These are phyloP conservation scores for Mycocalia duriaeana DNA, from an alignment of 1,284 basidiomycete species.

Conservation along the genomic window DNA sequence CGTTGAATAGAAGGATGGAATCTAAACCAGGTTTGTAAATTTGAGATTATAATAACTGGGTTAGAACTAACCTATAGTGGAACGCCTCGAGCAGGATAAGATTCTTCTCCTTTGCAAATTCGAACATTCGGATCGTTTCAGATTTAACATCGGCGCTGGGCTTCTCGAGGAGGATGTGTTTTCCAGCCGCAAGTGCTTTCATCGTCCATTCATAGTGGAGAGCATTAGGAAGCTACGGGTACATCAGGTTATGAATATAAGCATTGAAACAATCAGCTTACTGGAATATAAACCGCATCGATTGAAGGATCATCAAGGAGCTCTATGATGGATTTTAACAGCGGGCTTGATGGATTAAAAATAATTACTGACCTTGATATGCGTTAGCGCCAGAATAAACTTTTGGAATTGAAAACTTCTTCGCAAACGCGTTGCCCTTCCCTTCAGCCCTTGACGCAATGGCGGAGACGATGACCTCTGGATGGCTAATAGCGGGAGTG, in stretches of 20 bases:
- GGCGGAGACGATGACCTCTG: conserved; percentile 53
- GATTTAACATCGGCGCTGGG: no score
- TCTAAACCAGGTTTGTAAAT: no score
- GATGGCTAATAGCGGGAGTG: conserved; percentile 48
- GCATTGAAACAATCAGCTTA: conserved; percentile 23
- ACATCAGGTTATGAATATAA: not conserved
- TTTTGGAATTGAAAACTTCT: conserved; percentile 49
- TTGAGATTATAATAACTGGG: no score
- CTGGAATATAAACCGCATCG: conserved; percentile 62
- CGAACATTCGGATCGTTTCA: conserved; percentile 53
- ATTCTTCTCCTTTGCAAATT: conserved; percentile 45
- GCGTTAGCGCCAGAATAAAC: conserved; percentile 44
- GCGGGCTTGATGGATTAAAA: not conserved
- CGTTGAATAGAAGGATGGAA: no score
- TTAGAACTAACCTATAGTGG: conserved; percentile 44
- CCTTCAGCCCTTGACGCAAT: conserved; percentile 56
- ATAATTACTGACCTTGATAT: conserved; percentile 47
- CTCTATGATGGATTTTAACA: conserved; percentile 28
- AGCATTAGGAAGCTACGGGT: conserved; percentile 55
- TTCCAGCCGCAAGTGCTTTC: conserved; percentile 64
- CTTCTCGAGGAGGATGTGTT: conserved; percentile 76
- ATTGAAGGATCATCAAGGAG: conserved; percentile 57
- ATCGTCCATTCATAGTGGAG: conserved; percentile 78
- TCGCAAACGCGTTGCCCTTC: conserved; percentile 49
- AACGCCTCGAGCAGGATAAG: conserved; percentile 61